Conservation (phyloP, 306 rosid genomes). For the Ammopiptanthus mongolicus region DNA sequence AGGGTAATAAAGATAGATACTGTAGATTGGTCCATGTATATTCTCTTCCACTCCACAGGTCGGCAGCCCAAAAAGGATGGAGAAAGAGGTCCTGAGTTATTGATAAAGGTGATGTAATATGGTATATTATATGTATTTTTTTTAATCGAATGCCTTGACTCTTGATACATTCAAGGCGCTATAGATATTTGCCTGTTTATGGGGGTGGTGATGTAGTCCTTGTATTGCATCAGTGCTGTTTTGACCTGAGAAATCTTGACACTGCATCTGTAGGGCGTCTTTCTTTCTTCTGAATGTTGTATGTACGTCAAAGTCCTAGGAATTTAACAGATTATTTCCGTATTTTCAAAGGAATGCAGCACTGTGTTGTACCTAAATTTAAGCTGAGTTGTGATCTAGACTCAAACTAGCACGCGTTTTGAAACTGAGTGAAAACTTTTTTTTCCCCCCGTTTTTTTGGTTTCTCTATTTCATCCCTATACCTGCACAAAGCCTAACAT, state of each 20-base stretch:
- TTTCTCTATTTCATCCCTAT: too few relatives aligned
- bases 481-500: not conserved
- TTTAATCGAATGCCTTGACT: not conserved
- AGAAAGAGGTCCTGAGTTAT: not conserved
- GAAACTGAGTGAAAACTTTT: not conserved
- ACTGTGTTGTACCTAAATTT: not conserved
- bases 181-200: too few relatives aligned
- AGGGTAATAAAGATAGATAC: not conserved
- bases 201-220: too few relatives aligned
- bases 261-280: too few relatives aligned
- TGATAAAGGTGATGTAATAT: not conserved
- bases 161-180: too few relatives aligned
- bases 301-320: too few relatives aligned
- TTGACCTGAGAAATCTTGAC: too few relatives aligned
- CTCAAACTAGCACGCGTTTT: not conserved
- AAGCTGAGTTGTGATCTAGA: not conserved
- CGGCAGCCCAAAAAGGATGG: not conserved
- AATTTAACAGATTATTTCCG: too few relatives aligned
- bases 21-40: conserved; percentile 14
- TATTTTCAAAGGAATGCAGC: not conserved
- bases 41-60: not conserved
- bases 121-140: not conserved
- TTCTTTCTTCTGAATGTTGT: too few relatives aligned
- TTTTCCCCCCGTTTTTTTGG: too few relatives aligned
- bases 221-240: too few relatives aligned